Evolutionary conservation across 1,139 yeast species (phyloP), one percentile per base, ranked within the genome.

Genomic region (Saccharomyces pastorianus): DNA sequence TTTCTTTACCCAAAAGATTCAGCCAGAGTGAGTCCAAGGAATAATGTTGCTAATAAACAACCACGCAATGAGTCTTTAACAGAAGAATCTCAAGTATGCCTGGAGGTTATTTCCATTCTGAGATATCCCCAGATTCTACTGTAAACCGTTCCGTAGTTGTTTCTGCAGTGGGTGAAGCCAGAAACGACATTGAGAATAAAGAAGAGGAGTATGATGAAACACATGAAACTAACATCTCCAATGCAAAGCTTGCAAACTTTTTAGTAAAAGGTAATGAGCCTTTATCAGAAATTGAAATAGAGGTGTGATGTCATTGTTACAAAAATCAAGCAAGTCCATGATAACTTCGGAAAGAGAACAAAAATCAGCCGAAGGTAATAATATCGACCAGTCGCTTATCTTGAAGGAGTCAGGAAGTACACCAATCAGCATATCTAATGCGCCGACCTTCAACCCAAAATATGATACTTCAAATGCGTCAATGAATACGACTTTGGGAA

Each of bases 261-360:
- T 90, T 69, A 77, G 78, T 38, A 75, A 74, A 88, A 65, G 96
- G 96, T n/a, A 81, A 83, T 56, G 72, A 73, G 17, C 91, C 95
- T 8, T 73, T 90, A 56, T 77, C 84, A 9, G 90, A 85, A 17
- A 76, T 89, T 50, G 98, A 91, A 68, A 79, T 84, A 59, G 95
- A 85, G 65, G 96, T 4, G 96, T 90, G 0, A 70, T 87, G 64
- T 80, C 95, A 1, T 64, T 84, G 27, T 75, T 77, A 67, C 79
- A 67, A 57, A 73, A 72, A 53, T 70, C 76, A 11, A 59, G 29
- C 28, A 51, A 9, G 44, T 50, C 48, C 6, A 46, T n/a, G 41
- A n/a, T 50, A 44, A 25, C 52, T 26, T 49, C 46, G 5, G 51
- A 51, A 20, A 3, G 53, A 23, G 49, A 49, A 5, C 25, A 27